Evolutionary conservation across 192 early-diverging fungal genomes (phyloP).

Genomic region (Dissophora globulifera): DNA sequence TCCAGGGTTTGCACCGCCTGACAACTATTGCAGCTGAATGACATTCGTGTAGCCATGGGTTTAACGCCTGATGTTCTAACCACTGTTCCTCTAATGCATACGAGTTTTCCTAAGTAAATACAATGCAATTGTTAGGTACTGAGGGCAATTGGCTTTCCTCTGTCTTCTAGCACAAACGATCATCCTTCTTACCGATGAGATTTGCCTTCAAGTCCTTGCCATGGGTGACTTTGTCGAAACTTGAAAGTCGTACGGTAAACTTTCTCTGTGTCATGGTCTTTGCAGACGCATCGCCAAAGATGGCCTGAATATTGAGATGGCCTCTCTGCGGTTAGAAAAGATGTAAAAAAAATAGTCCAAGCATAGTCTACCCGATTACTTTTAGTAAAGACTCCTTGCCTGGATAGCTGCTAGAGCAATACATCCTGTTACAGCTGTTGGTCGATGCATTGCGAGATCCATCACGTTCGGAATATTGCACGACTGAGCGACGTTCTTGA

Average conservation of each 20-base stretch:
- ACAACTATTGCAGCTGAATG: conserved; percentile 73
- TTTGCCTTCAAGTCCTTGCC: conserved; percentile 78
- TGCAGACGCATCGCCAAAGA: conserved; percentile 19
- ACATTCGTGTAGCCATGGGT: conserved; percentile 69
- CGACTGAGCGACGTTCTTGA: conserved; percentile 13
- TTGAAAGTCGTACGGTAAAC: conserved; percentile 21
- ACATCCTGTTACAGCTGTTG: conserved; percentile 20
- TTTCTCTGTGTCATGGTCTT: conserved; percentile 6
- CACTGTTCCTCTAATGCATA: conserved; percentile 81
- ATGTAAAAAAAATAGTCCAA: too few species aligned
- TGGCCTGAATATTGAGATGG: too few species aligned
- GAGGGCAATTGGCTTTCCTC: too few species aligned
- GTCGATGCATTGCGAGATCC: conserved; percentile 12
- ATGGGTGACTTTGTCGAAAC: conserved; percentile 28
- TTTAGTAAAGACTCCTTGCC: too few species aligned
- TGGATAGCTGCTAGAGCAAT: conserved; percentile 30
- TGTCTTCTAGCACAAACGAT: too few species aligned
- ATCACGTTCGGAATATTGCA: conserved; percentile 19
- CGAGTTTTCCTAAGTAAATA: conserved; percentile 62
- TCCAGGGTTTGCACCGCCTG: conserved; percentile 63
- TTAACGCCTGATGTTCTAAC: conserved; percentile 81
- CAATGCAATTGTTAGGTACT: too few species aligned
- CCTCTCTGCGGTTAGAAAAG: too few species aligned
- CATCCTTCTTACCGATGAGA: conserved; percentile 64
- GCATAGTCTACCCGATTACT: too few species aligned